These are phyloP conservation scores for Polygonum aviculare DNA, from an alignment of 148 eudicot genomes.

Conservation along the genomic window DNA sequence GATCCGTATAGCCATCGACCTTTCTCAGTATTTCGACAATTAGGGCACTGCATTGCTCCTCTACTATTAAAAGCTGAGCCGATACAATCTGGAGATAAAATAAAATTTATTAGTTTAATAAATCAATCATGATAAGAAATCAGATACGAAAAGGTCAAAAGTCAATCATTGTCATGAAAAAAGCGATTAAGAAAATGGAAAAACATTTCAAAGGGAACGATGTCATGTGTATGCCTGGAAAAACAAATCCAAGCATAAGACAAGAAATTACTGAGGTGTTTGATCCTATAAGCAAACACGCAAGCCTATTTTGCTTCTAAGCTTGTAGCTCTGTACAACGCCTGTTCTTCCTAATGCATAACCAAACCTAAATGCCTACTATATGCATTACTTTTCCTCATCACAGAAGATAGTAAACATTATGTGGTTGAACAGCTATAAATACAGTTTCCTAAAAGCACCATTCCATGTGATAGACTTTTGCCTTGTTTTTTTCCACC, in stretches of 20 bases:
- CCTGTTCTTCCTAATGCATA: neutral
- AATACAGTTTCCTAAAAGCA: neutral
- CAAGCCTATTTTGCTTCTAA: neutral
- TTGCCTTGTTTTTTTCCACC: neutral
- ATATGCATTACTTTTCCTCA: neutral
- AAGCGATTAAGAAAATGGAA: neutral
- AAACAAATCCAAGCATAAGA: neutral
- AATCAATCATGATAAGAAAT: neutral
- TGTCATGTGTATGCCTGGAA: neutral
- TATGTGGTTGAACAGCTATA: neutral
- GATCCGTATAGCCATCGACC: conserved; percentile 93
- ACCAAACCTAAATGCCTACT: neutral
- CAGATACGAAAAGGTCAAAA: neutral
- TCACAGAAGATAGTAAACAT: neutral
- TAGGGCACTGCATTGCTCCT: conserved; percentile 98
- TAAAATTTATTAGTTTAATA: neutral
- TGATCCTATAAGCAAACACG: neutral
- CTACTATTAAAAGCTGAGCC: conserved; percentile 93
- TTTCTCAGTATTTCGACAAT: conserved; percentile 94
- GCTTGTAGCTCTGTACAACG: neutral
- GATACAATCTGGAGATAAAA: conserved; percentile 70
- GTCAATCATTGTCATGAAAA: neutral
- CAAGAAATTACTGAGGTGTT: neutral
- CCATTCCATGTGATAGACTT: neutral
- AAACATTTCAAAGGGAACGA: neutral